These are phyloP conservation scores for Botrytis pseudocinerea DNA, from an alignment of 2,329 filamentous ascomycete genomes.

Conservation along the genomic window DNA sequence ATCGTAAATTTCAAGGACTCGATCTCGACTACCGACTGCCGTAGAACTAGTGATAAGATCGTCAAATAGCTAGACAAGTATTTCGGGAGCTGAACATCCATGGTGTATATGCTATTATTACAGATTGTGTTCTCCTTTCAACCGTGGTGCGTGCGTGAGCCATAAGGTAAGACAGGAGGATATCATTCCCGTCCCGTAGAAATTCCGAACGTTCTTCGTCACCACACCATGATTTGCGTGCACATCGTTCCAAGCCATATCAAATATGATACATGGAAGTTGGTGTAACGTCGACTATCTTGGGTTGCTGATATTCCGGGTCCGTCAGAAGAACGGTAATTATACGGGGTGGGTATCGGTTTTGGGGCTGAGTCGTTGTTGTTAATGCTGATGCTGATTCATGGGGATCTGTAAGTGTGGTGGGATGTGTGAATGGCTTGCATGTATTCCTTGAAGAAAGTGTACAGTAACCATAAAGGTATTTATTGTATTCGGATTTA, in stretches of 20 bases:
- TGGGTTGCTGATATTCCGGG: conserved; percentile 2
- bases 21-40: not conserved
- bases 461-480: not conserved
- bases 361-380: conserved; percentile 22
- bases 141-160: conserved; percentile 3
- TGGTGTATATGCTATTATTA: conserved; percentile 1
- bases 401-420: conserved; percentile 14
- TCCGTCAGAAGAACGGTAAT: conserved; percentile 8
- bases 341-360: conserved; percentile 2
- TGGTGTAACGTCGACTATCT: conserved; percentile 10
- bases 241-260: conserved; percentile 6
- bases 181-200: not conserved
- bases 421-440: conserved; percentile 15
- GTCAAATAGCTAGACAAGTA: not conserved
- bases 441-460: not conserved
- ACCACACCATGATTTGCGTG: not conserved
- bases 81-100: not conserved
- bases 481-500: not conserved
- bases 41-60: not conserved
- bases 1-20: not conserved
- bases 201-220: conserved; percentile 2
- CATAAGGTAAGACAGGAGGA: conserved; percentile 7
- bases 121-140: conserved; percentile 1
- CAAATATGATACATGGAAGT: conserved; percentile 13
- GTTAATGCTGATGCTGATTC: conserved; percentile 7